Percentiles rank a stretch among this genome's conserved stretches.
These are phyloP conservation scores for Phytophthora cryptogea DNA, from an alignment of 352 stramenopile species.

Conservation along the genomic window DNA sequence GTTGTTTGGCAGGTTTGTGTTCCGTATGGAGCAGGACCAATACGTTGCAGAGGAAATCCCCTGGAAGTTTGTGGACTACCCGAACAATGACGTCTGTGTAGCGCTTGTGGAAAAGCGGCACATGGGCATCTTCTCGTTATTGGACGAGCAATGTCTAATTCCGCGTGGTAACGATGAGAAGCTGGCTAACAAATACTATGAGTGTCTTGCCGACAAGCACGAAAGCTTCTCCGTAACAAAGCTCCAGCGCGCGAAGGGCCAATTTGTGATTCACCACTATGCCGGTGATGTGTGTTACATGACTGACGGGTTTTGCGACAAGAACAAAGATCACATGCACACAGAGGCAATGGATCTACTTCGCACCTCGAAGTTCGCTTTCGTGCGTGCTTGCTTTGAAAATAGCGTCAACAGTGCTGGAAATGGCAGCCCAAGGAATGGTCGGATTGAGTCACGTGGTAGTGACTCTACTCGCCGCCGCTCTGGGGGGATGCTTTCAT, in stretches of 20 bases:
- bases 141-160: slow-evolving; percentile 89
- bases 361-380: slow-evolving; percentile 60
- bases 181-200: slow-evolving; percentile 85
- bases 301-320: slow-evolving; percentile 83
- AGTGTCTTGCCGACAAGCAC: slow-evolving; percentile 55
- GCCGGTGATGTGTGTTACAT: slow-evolving; percentile 85
- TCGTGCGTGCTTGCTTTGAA: slow-evolving; percentile 78
- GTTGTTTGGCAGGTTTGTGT: slow-evolving; percentile 80
- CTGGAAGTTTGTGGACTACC: slow-evolving; percentile 90
- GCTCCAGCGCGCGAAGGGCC: slow-evolving; percentile 75
- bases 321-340: slow-evolving; percentile 92
- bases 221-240: slow-evolving; percentile 73
- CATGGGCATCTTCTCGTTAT: slow-evolving; percentile 79
- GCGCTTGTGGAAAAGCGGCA: slow-evolving; percentile 73
- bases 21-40: slow-evolving; percentile 87
- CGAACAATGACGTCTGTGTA: slow-evolving; percentile 86
- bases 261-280: slow-evolving; percentile 90
- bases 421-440: slow-evolving; percentile 28
- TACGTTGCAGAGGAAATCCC: slow-evolving; percentile 86
- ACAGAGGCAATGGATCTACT: slow-evolving; percentile 78
- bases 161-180: slow-evolving; percentile 83
- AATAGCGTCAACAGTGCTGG: slow-evolving; percentile 28
- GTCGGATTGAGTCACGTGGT: slow-evolving; percentile 27
- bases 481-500: slow-evolving; percentile 79
- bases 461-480: slow-evolving; percentile 55